These are phyloP conservation scores for Neurospora sp. DNA, from an alignment of 495 filamentous ascomycete species.

Conservation along the genomic window DNA sequence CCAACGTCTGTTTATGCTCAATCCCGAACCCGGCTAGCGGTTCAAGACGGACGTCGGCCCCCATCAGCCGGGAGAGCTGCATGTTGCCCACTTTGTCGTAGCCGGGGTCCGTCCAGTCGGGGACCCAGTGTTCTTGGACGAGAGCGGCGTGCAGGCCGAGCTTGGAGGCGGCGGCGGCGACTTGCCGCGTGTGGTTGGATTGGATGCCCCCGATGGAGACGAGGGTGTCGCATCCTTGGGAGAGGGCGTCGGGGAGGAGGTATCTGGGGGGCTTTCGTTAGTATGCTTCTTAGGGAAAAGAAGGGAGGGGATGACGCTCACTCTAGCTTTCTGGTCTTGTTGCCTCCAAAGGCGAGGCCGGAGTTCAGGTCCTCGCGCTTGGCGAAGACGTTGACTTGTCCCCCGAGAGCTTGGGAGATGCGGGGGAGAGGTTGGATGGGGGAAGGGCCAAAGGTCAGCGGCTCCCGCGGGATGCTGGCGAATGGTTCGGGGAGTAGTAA, in stretches of 20 bases:
- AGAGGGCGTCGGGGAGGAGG: slow-evolving; percentile 46
- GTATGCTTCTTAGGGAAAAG: not conserved
- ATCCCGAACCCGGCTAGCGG: slow-evolving; percentile 43
- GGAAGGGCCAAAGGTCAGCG: slow-evolving; percentile 47
- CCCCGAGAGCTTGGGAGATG: slow-evolving; percentile 45
- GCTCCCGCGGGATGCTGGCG: slow-evolving; percentile 42
- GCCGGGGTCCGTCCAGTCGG: slow-evolving; percentile 34
- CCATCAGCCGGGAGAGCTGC: slow-evolving; percentile 52
- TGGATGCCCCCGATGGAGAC: slow-evolving; percentile 56
- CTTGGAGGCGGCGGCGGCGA: slow-evolving; percentile 46
- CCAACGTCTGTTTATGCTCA: slow-evolving; percentile 46
- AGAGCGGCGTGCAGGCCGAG: slow-evolving; percentile 43
- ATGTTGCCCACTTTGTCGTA: slow-evolving; percentile 53
- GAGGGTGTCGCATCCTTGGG: slow-evolving; percentile 43
- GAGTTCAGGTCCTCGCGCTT: slow-evolving; percentile 57
- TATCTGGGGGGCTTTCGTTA: slow-evolving; percentile 24
- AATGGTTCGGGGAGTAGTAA: slow-evolving; percentile 46
- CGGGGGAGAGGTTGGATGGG: slow-evolving; percentile 51
- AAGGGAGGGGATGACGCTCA: slow-evolving; percentile 17
- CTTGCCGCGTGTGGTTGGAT: slow-evolving; percentile 55
- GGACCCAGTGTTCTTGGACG: slow-evolving; percentile 55
- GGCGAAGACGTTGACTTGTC: slow-evolving; percentile 46
- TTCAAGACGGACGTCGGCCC: slow-evolving; percentile 44
- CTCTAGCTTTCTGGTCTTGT: slow-evolving; percentile 59
- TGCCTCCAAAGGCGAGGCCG: slow-evolving; percentile 52